Evolutionary conservation across 139 green algal species (phyloP).

Genomic region (Coelastrella sp.): DNA sequence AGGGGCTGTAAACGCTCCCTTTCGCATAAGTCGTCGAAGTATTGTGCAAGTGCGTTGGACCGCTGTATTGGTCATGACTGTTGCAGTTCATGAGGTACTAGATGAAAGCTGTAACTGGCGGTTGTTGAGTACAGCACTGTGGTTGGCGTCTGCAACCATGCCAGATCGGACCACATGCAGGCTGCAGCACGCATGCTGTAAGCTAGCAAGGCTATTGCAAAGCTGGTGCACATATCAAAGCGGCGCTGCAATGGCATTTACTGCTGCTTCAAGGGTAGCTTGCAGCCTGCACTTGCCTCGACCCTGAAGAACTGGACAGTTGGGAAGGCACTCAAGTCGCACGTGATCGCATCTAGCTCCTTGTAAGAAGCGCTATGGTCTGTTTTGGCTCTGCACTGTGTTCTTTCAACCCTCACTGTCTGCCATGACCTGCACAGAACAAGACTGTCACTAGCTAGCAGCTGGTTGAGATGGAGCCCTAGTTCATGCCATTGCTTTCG

Average conservation of each 20-base stretch:
- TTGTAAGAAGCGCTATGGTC: constrained; percentile 51
- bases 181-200: too few relatives aligned
- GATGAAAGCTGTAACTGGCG: too few relatives aligned
- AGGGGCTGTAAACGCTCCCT: too few relatives aligned
- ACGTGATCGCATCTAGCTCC: constrained; percentile 65
- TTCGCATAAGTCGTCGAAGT: too few relatives aligned
- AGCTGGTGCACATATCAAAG: not conserved
- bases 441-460: not conserved
- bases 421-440: not conserved
- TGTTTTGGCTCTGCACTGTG: not conserved
- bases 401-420: not conserved
- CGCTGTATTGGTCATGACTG: too few relatives aligned
- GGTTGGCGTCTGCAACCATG: too few relatives aligned
- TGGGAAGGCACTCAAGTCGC: constrained; percentile 77
- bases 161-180: too few relatives aligned
- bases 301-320: constrained; percentile 82
- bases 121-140: too few relatives aligned
- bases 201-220: not conserved
- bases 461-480: not conserved
- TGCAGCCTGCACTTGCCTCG: constrained; percentile 59
- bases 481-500: not conserved
- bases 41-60: too few relatives aligned
- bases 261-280: too few relatives aligned
- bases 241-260: not conserved
- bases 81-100: too few relatives aligned